Evolutionary conservation across 768 basidiomycete species (phyloP).

Genomic region (Leccinum boreale): DNA sequence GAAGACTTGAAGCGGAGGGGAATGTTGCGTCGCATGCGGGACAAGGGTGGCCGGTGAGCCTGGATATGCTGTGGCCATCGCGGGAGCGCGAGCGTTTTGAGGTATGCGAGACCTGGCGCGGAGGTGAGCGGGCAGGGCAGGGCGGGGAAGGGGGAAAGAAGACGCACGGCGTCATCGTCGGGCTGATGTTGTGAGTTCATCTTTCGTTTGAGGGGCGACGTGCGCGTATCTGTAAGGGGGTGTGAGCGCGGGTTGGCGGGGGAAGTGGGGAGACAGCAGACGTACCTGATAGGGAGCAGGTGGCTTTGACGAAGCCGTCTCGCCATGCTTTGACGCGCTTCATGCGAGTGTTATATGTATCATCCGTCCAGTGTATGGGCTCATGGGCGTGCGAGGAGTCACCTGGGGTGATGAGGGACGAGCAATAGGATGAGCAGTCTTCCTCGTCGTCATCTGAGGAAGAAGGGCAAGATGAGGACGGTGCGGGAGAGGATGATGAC

Average conservation of each 20-base stretch:
- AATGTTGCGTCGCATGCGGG: slow-evolving; percentile 74
- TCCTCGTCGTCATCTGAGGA: slow-evolving; percentile 27
- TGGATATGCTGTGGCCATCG: slow-evolving; percentile 35
- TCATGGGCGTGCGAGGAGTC: slow-evolving; percentile 29
- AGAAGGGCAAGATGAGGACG: slow-evolving; percentile 35
- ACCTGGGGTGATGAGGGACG: slow-evolving; percentile 50
- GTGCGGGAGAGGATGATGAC: slow-evolving; percentile 37
- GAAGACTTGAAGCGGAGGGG: slow-evolving; percentile 53
- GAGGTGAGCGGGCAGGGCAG: slow-evolving; percentile 16
- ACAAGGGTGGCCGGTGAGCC: slow-evolving; percentile 57
- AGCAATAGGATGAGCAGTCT: slow-evolving; percentile 71
- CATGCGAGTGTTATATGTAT: slow-evolving; percentile 54
- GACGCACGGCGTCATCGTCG: slow-evolving; percentile 42
- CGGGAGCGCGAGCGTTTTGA: slow-evolving; percentile 57
- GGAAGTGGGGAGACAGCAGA: not conserved
- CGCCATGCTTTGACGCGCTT: slow-evolving; percentile 73
- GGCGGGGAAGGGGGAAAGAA: slow-evolving; percentile 2
- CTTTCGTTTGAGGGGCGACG: slow-evolving; percentile 49
- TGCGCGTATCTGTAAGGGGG: not conserved
- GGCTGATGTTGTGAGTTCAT: slow-evolving; percentile 30
- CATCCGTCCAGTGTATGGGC: slow-evolving; percentile 35
- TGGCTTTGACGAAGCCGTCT: slow-evolving; percentile 48
- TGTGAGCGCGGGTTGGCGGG: slow-evolving; percentile 4
- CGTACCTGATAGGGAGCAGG: slow-evolving; percentile 43
- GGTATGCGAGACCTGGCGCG: slow-evolving; percentile 44